Evolutionary conservation across 192 early-diverging fungal genomes (phyloP), one percentile per base, ranked within the genome.

Genomic region (Coemansia sp.): DNA sequence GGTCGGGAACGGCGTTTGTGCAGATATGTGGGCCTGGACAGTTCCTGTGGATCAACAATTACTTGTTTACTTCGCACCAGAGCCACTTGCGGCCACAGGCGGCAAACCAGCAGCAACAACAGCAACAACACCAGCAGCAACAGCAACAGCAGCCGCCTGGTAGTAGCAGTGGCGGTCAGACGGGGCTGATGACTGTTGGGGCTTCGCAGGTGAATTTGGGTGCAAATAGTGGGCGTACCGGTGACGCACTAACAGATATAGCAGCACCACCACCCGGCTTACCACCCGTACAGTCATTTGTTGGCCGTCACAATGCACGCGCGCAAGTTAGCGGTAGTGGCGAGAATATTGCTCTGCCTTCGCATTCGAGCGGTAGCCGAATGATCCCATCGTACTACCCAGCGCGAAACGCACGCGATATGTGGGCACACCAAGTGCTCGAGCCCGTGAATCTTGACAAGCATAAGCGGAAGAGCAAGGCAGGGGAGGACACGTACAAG

Each of bases 31-130:
- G 86, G 4, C 87, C 89, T 4, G 87, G 87, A 4, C 76, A 87
- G n/a, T 95, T 95, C 57, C 84, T 89, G 52, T 98, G 95, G 95
- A 87, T 94, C 16, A 92, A 92, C 67, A 98, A 98, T 73, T 84
- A 92, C 30, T 72, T 96, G 52, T 78, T 75, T 50, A 72, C 80
- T 1, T 77, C 80, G 66, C 75, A 72, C 42, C 72, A 74, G 63
- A 64, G 23, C 63, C 64, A 68, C 14, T 32, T 63, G 46, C 73
- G 78, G 11, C 58, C 73, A 49, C 55, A 59, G 39, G 53, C 64
- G 47, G 35, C 39, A 30, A 47, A 35, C 19, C 43, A 63, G 7
- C 37, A 32, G 40, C 69, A 64, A 23, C 64, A 23, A 33, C 69
- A 64, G 30, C 32, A 32, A 46, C 50, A 37, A 13, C 55, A 35